Evolutionary conservation across 2,329 filamentous ascomycete genomes (phyloP).

Genomic region (Pseudogymnoascus sp.): DNA sequence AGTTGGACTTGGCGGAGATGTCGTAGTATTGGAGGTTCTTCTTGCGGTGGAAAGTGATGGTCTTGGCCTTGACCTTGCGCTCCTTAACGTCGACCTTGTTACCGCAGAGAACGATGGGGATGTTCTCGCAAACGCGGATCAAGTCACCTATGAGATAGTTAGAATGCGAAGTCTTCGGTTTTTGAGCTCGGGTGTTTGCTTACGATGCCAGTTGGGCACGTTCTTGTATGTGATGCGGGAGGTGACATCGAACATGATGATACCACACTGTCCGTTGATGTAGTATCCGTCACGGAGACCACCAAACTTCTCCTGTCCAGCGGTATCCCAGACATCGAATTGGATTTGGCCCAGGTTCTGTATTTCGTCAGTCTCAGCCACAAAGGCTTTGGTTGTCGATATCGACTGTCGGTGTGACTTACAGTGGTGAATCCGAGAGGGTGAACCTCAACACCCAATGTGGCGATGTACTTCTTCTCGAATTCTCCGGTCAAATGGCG

Average conservation of each 20-base stretch:
- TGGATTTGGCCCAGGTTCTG: conserved; percentile 91
- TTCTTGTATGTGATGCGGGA: conserved; percentile 99
- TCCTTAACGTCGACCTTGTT: conserved; percentile 99
- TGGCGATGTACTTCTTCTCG: conserved; percentile 99
- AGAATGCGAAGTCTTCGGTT: conserved; percentile 10
- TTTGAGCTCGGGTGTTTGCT: conserved; percentile 34
- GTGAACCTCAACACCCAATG: conserved; percentile 98
- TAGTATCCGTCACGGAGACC: conserved; percentile 99
- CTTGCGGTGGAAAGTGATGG: conserved; percentile 99
- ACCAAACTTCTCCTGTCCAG: conserved; percentile 98
- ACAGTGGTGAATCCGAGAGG: conserved; percentile 96
- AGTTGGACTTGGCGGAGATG: conserved; percentile 99
- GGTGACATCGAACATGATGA: conserved; percentile 99
- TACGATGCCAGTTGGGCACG: conserved; percentile 99
- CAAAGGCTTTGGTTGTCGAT: background rate
- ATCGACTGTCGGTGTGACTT: conserved; percentile 40
- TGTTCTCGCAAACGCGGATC: conserved; percentile 98
- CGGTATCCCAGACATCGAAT: conserved; percentile 99
- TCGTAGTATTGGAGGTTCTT: conserved; percentile 99
- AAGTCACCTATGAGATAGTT: conserved; percentile 64
- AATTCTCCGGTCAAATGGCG: conserved; percentile 99
- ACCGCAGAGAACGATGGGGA: conserved; percentile 93
- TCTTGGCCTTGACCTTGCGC: conserved; percentile 99
- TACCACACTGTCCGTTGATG: conserved; percentile 99
- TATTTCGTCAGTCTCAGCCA: conserved; percentile 20